Evolutionary conservation across 169 alveolate genomes (phyloP), one percentile per base, ranked within the genome.

Genomic region (Eimeria sp.): DNA sequence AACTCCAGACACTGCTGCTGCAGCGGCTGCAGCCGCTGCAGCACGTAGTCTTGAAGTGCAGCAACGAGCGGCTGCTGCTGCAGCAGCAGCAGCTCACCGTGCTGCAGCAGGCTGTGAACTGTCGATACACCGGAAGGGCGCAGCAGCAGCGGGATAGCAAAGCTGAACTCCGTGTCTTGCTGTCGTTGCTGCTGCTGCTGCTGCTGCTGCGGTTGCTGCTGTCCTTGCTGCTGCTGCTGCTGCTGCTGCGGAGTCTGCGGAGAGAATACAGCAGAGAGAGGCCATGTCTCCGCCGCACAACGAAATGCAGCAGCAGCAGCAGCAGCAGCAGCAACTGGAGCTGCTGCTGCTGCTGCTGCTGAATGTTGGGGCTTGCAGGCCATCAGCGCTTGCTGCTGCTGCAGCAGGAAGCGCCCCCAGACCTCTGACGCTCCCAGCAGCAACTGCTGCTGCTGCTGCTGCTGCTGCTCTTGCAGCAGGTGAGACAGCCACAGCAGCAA

Each of bases 21-120:
- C 91, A 9, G 91, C 80, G 78, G 91, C 60, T 30, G 78, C 0
- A 85, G 91, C 30, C n/a, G 91, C 91, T 58, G 91, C 91, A 85
- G 78, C 91, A 85, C n/a, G 62, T 60, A 85, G 4, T 85, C 80
- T 43, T 85, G 91, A 43, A 40, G 40, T 16, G 91, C 91, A 58
- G 91, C 91, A 33, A 62, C 78, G 6, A 85, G 80, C 40, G 91
- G 91, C 40, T 85, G 91, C 80, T 60, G 91, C 91, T 58, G 78
- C 91, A 85, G 76, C 91, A 85, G 91, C 91, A 85, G 76, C 78
- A 56, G 62, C 91, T 85, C 91, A 43, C 80, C 76, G 66, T 56
- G 91, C 78, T 85, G 91, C 76, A 85, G 91, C 60, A 37, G 91
- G 10, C 46, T 33, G 6, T 85, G 77, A 40, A 85, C 80, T 58